Conservation (phyloP, 1,284 basidiomycete genomes). For the Tilletia walkeri region DNA sequence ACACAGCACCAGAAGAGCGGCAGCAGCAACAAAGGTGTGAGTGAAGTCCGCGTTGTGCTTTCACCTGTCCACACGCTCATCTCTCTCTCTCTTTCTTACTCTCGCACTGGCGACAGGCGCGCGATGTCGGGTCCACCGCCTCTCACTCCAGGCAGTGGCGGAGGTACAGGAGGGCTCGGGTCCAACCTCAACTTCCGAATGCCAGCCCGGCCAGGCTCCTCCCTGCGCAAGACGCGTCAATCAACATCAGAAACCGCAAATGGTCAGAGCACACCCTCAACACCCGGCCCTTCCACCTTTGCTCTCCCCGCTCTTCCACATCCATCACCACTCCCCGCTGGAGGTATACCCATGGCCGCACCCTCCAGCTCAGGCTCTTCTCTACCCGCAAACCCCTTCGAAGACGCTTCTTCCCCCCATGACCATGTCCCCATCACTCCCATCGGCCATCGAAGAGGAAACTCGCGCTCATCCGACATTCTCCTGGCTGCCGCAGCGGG, state of each 20-base stretch:
- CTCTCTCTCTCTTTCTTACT: too few relatives aligned
- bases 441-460: not conserved
- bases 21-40: too few relatives aligned
- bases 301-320: conserved; percentile 18
- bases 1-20: too few relatives aligned
- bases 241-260: not conserved
- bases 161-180: not conserved
- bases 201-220: conserved; percentile 37
- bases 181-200: conserved; percentile 34
- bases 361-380: not conserved
- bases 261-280: conserved; percentile 19
- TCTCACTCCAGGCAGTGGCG: conserved; percentile 10
- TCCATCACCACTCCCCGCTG: conserved; percentile 25
- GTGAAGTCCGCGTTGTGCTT: too few relatives aligned
- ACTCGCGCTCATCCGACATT: conserved; percentile 12
- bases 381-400: conserved; percentile 6
- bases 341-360: conserved; percentile 18
- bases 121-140: conserved; percentile 4
- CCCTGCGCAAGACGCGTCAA: conserved; percentile 35
- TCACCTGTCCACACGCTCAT: too few relatives aligned
- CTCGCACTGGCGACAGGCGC: not conserved
- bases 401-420: conserved; percentile 3
- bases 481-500: not conserved
- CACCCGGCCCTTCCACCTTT: conserved; percentile 28
- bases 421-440: not conserved